A percentile compares a stretch with the other conserved stretches of the same genome.
Evolutionary conservation across 2,329 filamentous ascomycete species (phyloP).

Genomic region (Trichoderma semiorbis): DNA sequence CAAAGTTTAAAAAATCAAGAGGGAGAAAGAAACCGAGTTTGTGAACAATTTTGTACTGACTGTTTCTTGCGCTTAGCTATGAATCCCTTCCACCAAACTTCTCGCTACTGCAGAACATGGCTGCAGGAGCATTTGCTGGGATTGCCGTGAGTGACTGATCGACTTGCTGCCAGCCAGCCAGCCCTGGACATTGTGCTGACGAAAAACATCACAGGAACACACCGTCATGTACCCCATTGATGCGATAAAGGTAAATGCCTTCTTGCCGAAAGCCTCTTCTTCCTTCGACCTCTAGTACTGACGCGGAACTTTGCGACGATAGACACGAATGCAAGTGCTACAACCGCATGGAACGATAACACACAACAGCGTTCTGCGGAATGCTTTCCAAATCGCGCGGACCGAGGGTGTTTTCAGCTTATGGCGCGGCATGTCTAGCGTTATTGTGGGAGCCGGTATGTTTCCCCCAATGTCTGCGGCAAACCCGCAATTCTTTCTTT

Average conservation of each 20-base stretch:
- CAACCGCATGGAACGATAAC: conserved; percentile 76
- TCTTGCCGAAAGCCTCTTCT: not conserved
- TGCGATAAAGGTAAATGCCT: conserved; percentile 76
- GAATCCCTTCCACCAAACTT: conserved; percentile 93
- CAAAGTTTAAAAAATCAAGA: not conserved
- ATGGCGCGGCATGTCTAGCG: conserved; percentile 95
- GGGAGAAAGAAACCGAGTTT: not conserved
- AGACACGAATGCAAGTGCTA: conserved; percentile 98
- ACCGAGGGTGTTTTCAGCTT: conserved; percentile 86
- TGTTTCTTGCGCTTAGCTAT: conserved; percentile 54
- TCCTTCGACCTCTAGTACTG: not conserved
- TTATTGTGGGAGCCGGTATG: conserved; percentile 89
- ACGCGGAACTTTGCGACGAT: conserved; percentile 10
- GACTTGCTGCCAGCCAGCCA: not conserved
- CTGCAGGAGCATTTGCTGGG: conserved; percentile 92
- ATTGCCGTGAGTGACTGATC: conserved; percentile 69
- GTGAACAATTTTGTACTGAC: conserved; percentile 1
- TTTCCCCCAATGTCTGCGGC: conserved; percentile 16
- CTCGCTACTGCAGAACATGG: conserved; percentile 90
- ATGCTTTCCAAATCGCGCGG: conserved; percentile 86
- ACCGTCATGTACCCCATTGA: conserved; percentile 99
- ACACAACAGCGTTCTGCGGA: conserved; percentile 87
- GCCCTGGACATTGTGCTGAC: conserved; percentile 20
- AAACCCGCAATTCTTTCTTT: not conserved
- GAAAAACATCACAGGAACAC: conserved; percentile 65